These are phyloP conservation scores for Purpureocillium takamizusanense DNA, from an alignment of 2,329 filamentous ascomycete species.

Conservation along the genomic window DNA sequence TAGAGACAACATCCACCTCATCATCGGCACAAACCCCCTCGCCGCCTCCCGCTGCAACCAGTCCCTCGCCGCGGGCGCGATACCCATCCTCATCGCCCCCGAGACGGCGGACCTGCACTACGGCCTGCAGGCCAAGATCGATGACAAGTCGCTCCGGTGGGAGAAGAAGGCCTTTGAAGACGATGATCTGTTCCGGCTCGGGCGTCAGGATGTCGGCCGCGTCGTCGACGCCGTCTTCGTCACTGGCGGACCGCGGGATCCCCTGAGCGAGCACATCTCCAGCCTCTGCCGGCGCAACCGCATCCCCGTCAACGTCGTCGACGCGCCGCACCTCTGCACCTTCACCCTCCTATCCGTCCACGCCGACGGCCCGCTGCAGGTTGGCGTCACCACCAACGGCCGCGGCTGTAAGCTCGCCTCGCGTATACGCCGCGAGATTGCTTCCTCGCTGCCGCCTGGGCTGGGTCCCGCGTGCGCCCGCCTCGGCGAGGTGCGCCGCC, in stretches of 20 bases:
- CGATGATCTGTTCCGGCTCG: slow-evolving; percentile 62
- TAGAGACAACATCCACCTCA: slow-evolving; percentile 65
- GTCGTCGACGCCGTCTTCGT: slow-evolving; percentile 93
- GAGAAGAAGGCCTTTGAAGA: slow-evolving; percentile 58
- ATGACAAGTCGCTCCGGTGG: slow-evolving; percentile 59
- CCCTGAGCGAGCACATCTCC: slow-evolving; percentile 54
- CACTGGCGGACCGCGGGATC: slow-evolving; percentile 46
- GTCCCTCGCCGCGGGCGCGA: slow-evolving; percentile 74
- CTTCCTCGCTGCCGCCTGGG: slow-evolving; percentile 63
- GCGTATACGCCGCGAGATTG: slow-evolving; percentile 80
- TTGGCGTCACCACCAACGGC: slow-evolving; percentile 92
- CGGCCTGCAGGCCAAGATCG: slow-evolving; percentile 52
- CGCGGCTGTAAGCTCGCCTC: slow-evolving; percentile 90
- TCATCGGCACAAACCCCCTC: slow-evolving; percentile 78
- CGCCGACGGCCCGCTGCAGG: slow-evolving; percentile 81
- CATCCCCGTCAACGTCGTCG: slow-evolving; percentile 88
- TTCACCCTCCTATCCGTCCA: slow-evolving; percentile 87
- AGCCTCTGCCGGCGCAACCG: slow-evolving; percentile 66
- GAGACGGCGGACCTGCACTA: slow-evolving; percentile 50
- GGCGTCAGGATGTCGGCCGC: slow-evolving; percentile 66
- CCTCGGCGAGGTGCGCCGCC: slow-evolving; percentile 62
- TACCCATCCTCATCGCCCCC: slow-evolving; percentile 69
- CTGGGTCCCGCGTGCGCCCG: slow-evolving; percentile 70
- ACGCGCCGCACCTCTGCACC: slow-evolving; percentile 77
- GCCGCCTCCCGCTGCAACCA: slow-evolving; percentile 76